Evolutionary conservation across 2,329 filamentous ascomycete genomes (phyloP).

Genomic region (Verticillium tricorpus): DNA sequence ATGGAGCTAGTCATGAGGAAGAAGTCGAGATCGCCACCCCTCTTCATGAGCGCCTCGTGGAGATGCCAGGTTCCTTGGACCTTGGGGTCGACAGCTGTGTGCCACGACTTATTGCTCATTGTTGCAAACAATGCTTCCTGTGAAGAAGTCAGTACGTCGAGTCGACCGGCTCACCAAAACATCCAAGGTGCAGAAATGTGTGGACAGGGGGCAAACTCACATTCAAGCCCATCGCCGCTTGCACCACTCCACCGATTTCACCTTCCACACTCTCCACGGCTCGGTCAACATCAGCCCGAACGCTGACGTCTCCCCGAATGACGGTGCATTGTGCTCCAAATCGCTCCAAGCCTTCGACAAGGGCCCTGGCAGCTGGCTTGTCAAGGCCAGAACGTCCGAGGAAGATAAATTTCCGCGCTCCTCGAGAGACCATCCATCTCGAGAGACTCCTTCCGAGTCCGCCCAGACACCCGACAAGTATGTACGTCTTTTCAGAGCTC

Average conservation of each 20-base stretch:
- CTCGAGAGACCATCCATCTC: slow-evolving; percentile 24
- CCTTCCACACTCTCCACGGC: background rate
- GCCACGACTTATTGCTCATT: slow-evolving; percentile 20
- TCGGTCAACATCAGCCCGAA: slow-evolving; percentile 7
- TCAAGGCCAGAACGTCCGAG: slow-evolving; percentile 23
- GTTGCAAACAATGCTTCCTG: slow-evolving; percentile 18
- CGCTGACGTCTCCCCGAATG: slow-evolving; percentile 15
- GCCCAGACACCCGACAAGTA: slow-evolving; percentile 18
- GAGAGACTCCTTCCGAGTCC: slow-evolving; percentile 27
- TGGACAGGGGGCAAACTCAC: too few species aligned
- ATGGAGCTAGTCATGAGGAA: slow-evolving; percentile 20
- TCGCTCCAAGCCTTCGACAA: slow-evolving; percentile 12
- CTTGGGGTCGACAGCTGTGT: slow-evolving; percentile 19
- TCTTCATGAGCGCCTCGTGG: slow-evolving; percentile 13
- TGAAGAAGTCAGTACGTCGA: too few species aligned
- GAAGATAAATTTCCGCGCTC: slow-evolving; percentile 24
- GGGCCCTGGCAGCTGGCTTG: slow-evolving; percentile 15
- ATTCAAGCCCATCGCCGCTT: slow-evolving; percentile 26
- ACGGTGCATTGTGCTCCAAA: slow-evolving; percentile 17
- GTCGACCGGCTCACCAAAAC: too few species aligned
- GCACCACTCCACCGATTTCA: slow-evolving; percentile 24
- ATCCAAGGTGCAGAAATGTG: too few species aligned
- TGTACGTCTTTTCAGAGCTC: slow-evolving; percentile 10
- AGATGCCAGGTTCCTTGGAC: slow-evolving; percentile 17
- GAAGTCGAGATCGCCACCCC: slow-evolving; percentile 22